phyloP scores from a whole-genome alignment of 108 stramenopile species.

The Nitzschia inconspicua region DNA sequence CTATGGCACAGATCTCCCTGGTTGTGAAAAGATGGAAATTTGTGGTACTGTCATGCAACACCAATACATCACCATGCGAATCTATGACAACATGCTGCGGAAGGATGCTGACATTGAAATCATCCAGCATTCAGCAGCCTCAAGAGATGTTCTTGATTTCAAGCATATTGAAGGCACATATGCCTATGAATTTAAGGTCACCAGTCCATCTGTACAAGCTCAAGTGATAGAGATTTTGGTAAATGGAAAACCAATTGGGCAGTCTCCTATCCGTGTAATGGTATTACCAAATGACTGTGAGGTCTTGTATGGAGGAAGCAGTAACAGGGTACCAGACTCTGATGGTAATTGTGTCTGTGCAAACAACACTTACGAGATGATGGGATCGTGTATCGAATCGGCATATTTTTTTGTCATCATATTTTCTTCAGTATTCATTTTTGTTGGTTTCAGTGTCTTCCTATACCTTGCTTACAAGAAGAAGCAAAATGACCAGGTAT shows the following conservation, averaged over 20 bases:
- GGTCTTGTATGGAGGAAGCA: neutral
- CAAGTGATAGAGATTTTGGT: slow-evolving; percentile 23
- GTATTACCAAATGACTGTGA: slow-evolving; percentile 7
- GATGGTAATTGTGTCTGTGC: slow-evolving; percentile 15
- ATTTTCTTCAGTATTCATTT: neutral
- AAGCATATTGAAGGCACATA: neutral
- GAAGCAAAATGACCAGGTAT: slow-evolving; percentile 33
- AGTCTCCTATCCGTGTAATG: slow-evolving; percentile 26
- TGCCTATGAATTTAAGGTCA: slow-evolving; percentile 18
- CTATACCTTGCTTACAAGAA: slow-evolving; percentile 10
- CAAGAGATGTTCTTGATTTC: neutral
- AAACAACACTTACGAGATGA: slow-evolving; percentile 1
- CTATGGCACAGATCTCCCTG: slow-evolving; percentile 2
- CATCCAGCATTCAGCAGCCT: neutral
- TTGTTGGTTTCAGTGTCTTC: neutral
- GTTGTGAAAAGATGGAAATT: slow-evolving; percentile 27
- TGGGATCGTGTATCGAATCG: slow-evolving; percentile 6
- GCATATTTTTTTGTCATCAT: slow-evolving; percentile 15
- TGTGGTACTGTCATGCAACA: too few species aligned
- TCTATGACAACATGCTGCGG: slow-evolving; percentile 16
- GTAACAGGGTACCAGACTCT: neutral
- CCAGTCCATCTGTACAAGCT: slow-evolving; percentile 1
- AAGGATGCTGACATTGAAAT: neutral
- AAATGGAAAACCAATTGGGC: slow-evolving; percentile 22
- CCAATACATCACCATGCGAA: slow-evolving; percentile 4